These are phyloP conservation scores for Heritiera littoralis DNA, from an alignment of 345 rosid genomes.

Conservation along the genomic window DNA sequence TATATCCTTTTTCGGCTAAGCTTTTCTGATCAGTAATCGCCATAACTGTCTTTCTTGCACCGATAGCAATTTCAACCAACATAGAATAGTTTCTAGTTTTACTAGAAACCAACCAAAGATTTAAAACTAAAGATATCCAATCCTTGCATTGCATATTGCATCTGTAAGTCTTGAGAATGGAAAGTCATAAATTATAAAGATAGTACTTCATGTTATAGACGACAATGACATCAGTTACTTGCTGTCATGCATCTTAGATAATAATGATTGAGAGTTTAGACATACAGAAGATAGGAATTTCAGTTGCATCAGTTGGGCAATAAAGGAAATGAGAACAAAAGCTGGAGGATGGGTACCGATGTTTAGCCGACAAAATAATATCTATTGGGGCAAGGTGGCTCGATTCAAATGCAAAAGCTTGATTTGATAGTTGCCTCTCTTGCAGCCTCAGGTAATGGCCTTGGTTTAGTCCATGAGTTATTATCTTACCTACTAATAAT, in stretches of 20 bases:
- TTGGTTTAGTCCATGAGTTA: background rate
- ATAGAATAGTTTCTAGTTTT: background rate
- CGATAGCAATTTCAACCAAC: background rate
- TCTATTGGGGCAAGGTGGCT: background rate
- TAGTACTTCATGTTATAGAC: background rate
- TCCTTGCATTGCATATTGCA: background rate
- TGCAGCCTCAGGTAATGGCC: background rate
- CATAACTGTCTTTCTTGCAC: background rate
- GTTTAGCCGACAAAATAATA: background rate
- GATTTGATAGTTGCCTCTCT: background rate
- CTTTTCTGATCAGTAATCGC: background rate
- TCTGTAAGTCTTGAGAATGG: background rate
- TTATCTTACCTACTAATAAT: background rate
- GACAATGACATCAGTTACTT: background rate
- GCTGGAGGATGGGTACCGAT: background rate
- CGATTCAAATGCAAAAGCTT: background rate
- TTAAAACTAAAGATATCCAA: background rate
- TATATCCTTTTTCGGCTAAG: background rate
- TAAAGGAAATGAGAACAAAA: background rate
- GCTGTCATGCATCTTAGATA: background rate
- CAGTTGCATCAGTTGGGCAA: background rate
- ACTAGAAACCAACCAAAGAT: background rate
- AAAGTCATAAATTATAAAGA: background rate
- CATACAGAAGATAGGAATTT: background rate
- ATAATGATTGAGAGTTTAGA: background rate